These are phyloP conservation scores for Solanum pinnatisectum DNA, from an alignment of 257 asterid species.

Conservation along the genomic window DNA sequence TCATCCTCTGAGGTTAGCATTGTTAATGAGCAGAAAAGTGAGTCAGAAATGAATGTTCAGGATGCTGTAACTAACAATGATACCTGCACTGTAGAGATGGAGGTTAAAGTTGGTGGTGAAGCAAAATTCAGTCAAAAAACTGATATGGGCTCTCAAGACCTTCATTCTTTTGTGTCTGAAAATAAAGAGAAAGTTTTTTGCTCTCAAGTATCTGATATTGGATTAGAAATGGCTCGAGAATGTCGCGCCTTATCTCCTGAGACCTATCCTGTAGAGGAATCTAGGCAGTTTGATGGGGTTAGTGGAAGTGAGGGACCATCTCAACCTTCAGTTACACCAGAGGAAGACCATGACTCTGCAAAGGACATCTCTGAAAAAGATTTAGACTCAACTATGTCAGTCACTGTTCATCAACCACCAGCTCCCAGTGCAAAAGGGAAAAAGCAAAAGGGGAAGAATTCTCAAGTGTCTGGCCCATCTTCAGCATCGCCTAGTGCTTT, in stretches of 20 bases:
- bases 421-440: constrained; percentile 53
- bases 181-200: constrained; percentile 64
- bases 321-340: constrained; percentile 34
- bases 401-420: constrained; percentile 34
- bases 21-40: constrained; percentile 45
- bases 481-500: constrained; percentile 46
- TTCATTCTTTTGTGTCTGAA: constrained; percentile 42
- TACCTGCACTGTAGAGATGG: constrained; percentile 52
- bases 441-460: constrained; percentile 65
- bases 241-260: constrained; percentile 55
- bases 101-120: constrained; percentile 76
- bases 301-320: constrained; percentile 29
- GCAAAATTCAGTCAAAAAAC: constrained; percentile 43
- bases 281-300: constrained; percentile 48
- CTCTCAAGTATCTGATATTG: constrained; percentile 86
- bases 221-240: constrained; percentile 77
- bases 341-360: constrained; percentile 34
- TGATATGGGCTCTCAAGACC: constrained; percentile 42
- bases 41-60: constrained; percentile 46
- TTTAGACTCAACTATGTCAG: constrained; percentile 26
- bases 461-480: constrained; percentile 43
- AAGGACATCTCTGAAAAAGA: constrained; percentile 40
- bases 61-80: constrained; percentile 57
- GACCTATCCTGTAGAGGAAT: constrained; percentile 45
- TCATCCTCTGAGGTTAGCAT: constrained; percentile 63